phyloP scores from a whole-genome alignment of 2,329 filamentous ascomycete genomes.

The Cryoendolithus antarcticus region DNA sequence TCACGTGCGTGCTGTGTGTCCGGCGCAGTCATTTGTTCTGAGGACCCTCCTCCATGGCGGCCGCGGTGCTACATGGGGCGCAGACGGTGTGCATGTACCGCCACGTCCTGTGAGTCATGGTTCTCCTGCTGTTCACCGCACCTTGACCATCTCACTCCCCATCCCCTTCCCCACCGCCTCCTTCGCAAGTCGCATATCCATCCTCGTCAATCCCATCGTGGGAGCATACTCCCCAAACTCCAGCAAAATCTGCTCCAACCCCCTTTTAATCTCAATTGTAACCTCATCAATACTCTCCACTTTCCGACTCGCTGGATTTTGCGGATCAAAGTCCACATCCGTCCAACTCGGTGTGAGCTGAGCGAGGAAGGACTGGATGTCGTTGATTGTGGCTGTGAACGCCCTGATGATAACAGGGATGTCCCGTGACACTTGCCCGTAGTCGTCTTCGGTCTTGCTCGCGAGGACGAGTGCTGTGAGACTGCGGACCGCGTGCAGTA shows the following conservation, averaged over 20 bases:
- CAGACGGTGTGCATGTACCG: too few species aligned
- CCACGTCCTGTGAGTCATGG: too few species aligned
- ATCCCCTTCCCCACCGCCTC: slow-evolving; percentile 35
- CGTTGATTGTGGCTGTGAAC: slow-evolving; percentile 55
- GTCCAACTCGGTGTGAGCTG: slow-evolving; percentile 62
- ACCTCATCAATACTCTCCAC: slow-evolving; percentile 59
- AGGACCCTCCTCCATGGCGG: too few species aligned
- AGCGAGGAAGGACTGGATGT: slow-evolving; percentile 55
- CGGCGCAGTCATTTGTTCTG: too few species aligned
- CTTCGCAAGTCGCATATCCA: slow-evolving; percentile 62
- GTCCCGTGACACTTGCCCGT: slow-evolving; percentile 74
- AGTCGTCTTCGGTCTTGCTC: slow-evolving; percentile 69
- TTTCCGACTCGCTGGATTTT: slow-evolving; percentile 30
- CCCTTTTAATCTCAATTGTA: slow-evolving; percentile 49
- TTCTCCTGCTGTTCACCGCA: not conserved
- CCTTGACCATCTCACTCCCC: slow-evolving; percentile 11
- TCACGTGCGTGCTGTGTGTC: too few species aligned
- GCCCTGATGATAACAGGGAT: slow-evolving; percentile 62
- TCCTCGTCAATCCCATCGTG: slow-evolving; percentile 55
- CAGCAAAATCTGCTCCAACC: slow-evolving; percentile 52
- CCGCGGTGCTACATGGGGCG: too few species aligned
- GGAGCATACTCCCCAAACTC: slow-evolving; percentile 64
- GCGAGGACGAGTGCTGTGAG: slow-evolving; percentile 52
- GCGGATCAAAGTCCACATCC: slow-evolving; percentile 46
- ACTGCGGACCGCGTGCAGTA: slow-evolving; percentile 57